phyloP scores from a whole-genome alignment of 2,329 filamentous ascomycete genomes.

The Aureobasidium leucospermi region DNA sequence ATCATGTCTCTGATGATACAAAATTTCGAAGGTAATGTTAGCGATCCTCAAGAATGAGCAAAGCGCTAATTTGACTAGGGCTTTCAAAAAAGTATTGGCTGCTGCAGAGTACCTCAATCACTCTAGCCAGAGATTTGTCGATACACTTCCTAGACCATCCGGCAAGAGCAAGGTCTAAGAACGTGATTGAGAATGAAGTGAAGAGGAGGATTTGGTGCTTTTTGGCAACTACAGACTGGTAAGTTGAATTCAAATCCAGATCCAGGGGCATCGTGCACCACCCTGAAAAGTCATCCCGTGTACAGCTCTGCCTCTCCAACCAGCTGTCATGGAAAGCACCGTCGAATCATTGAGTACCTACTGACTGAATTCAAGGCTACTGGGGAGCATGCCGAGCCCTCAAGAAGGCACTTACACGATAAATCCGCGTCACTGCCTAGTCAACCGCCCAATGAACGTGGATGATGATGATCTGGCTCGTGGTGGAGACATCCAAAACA shows the following conservation, averaged over 20 bases:
- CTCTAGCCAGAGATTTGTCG: slow-evolving; percentile 20
- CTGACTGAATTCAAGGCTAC: slow-evolving; percentile 24
- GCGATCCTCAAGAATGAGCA: slow-evolving; percentile 15
- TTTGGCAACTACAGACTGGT: slow-evolving; percentile 23
- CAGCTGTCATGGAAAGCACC: no score
- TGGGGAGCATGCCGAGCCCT: slow-evolving; percentile 35
- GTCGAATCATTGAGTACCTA: background rate
- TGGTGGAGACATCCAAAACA: slow-evolving; percentile 19
- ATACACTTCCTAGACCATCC: slow-evolving; percentile 20
- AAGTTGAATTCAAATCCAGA: background rate
- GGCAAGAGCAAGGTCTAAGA: slow-evolving; percentile 2
- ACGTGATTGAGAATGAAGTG: slow-evolving; percentile 22
- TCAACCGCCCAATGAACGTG: slow-evolving; percentile 36
- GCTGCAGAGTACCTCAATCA: slow-evolving; percentile 19
- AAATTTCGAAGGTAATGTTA: slow-evolving; percentile 23
- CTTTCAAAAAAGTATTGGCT: slow-evolving; percentile 12
- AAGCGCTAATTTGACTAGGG: background rate
- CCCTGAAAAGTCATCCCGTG: no score
- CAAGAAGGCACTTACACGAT: slow-evolving; percentile 39
- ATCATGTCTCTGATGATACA: slow-evolving; percentile 24
- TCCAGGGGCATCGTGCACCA: no score
- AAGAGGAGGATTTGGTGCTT: slow-evolving; percentile 25
- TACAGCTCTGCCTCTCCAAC: no score
- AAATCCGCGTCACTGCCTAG: slow-evolving; percentile 34
- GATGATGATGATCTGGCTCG: slow-evolving; percentile 32